Evolutionary conservation across 1,139 yeast genomes (phyloP), one percentile per base, ranked within the genome.

Genomic region (Martiniozyma asiatica): DNA sequence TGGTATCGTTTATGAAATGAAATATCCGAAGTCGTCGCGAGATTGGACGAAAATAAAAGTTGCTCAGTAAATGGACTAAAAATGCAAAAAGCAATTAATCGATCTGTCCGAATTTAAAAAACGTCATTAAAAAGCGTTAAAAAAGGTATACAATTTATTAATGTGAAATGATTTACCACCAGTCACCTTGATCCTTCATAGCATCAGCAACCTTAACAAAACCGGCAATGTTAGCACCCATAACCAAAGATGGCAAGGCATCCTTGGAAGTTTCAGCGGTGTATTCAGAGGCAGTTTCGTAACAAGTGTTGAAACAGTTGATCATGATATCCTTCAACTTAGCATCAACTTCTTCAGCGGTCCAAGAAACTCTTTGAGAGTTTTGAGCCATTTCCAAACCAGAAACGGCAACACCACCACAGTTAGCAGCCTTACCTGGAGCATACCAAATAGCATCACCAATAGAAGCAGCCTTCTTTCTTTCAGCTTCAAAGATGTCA

Each of bases 311-410:
- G 73, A 89, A 89, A 68, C 95, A 82, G 58, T 71, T 75, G 61
- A 76, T 68, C 97, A 89, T 87, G 59, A 89, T 87, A 56, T 68
- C 70, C 73, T 84, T 82, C 57, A 85, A 74, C 61, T 77, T 82
- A 41, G 59, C 56, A 61, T 85, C 96, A 50, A 85, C 96, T 65
- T 80, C 84, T 65, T 82, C 94, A 39, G 73, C 49, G 40, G 93
- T 70, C 95, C 95, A 85, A 45, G 64, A 61, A 44, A 77, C 73
- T 68, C 97, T 81, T 59, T 79, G 92, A 38, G 96, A 84, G 81
- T 89, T 89, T 69, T 89, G 98, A 41, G 97, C 96, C 97, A 89
- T 89, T 70, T 89, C 98, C 48, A 89, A 73, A 58, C 97, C 97
- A 40, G 95, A 84, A 38, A 87, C 96, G 38, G 95, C 94, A 51